These are phyloP conservation scores for Nakazawaea populi DNA, from an alignment of 805 yeast species.

Conservation along the genomic window DNA sequence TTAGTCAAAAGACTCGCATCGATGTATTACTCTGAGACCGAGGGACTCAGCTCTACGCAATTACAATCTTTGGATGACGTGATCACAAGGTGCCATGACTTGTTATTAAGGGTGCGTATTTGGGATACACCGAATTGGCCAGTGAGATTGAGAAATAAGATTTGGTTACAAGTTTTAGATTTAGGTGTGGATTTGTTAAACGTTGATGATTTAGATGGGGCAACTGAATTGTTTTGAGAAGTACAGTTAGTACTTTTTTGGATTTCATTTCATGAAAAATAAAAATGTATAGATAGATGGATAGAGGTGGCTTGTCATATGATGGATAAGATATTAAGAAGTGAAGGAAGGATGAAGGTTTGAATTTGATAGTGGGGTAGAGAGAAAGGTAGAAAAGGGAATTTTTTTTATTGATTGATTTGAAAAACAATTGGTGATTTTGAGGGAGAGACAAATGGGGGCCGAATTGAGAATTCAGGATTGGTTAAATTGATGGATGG, in stretches of 20 bases:
- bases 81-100: constrained; percentile 35
- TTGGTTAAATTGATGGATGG: not conserved
- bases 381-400: no score
- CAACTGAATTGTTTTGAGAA: not conserved
- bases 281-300: no score
- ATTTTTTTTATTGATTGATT: no score
- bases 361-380: no score
- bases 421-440: not conserved
- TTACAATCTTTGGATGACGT: constrained; percentile 18
- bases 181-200: constrained; percentile 53
- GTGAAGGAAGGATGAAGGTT: no score
- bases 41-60: constrained; percentile 31
- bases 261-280: no score
- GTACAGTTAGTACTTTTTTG: not conserved
- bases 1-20: no score
- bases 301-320: no score
- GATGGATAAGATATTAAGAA: no score
- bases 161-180: constrained; percentile 43
- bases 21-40: not conserved
- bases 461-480: no score
- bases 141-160: constrained; percentile 30
- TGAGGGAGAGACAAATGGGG: not conserved
- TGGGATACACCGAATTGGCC: constrained; percentile 79
- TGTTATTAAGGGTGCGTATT: constrained; percentile 50
- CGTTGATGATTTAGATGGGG: constrained; percentile 47